Conservation (phyloP, 805 yeast genomes). For the Barnettozyma pratensis region DNA sequence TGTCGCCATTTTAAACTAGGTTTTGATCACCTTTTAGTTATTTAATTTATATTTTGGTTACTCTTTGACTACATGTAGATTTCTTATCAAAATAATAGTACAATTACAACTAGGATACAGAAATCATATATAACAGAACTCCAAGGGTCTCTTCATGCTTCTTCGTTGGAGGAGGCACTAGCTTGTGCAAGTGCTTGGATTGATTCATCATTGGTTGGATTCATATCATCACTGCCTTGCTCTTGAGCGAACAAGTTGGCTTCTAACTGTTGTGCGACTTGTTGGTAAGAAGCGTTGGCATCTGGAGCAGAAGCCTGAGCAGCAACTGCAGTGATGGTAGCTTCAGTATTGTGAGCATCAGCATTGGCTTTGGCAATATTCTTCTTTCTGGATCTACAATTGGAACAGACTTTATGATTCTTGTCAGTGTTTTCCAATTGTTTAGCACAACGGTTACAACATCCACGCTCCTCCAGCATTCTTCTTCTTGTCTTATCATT, state of each 20-base stretch:
- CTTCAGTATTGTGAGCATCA: background rate
- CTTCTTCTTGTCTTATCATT: slow-evolving; percentile 55
- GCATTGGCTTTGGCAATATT: slow-evolving; percentile 16
- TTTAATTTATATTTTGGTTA: too few species aligned
- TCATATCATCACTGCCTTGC: background rate
- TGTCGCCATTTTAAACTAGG: slow-evolving; percentile 63
- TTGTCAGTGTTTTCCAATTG: slow-evolving; percentile 39
- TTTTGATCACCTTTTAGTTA: background rate
- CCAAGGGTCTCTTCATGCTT: too few species aligned
- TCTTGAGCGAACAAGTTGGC: slow-evolving; percentile 22
- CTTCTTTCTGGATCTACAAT: slow-evolving; percentile 53
- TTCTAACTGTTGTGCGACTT: slow-evolving; percentile 17
- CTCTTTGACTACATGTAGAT: too few species aligned
- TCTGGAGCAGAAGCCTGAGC: slow-evolving; percentile 4
- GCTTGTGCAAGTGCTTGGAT: slow-evolving; percentile 8
- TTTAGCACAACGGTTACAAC: slow-evolving; percentile 59
- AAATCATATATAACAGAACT: too few species aligned
- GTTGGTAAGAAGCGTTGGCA: slow-evolving; percentile 5
- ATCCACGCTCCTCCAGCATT: slow-evolving; percentile 50
- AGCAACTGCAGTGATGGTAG: slow-evolving; percentile 9
- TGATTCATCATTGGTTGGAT: background rate
- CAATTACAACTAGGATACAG: too few species aligned
- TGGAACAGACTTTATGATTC: slow-evolving; percentile 49
- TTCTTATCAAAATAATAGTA: too few species aligned
- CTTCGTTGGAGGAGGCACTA: background rate